Base-by-base conservation (phyloP, 2,329 filamentous ascomycete genomes). In the Passalora sequoiae region DNA sequence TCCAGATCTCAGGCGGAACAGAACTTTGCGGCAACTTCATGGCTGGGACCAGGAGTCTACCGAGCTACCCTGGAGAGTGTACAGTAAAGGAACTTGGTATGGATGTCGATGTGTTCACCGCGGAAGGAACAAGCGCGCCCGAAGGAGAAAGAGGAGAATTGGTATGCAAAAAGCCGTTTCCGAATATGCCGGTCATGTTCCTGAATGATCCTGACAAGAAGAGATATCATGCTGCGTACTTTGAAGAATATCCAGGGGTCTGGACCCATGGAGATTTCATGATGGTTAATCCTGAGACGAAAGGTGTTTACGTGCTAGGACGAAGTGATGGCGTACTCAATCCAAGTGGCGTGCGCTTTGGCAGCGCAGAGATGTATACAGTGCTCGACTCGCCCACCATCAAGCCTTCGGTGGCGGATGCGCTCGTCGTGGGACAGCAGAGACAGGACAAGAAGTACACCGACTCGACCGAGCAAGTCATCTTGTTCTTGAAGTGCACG, bases 221-320 rank as follows among this genome's bases (percentile, higher is more conserved):
- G 30, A 60, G 60, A 35, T 72, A 71, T 36, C 63, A 62, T 10
- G 61, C 61, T 17, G 65, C 67, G 1, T 72, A 71, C 29, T 71
- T 68, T 46, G 62, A 56, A 29, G 62, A 66, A 3, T 70, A 68
- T 39, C 62, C 65, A 6, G 54, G 78, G 44, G 83, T 84, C 1
- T 91, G 86, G 86, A 83, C 84, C 0, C 86, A 89, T 52, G 85
- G 85, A 19, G 86, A 91, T 58, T 89, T 88, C 59, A 80, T 85
- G 55, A 73, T 75, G 28, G 68, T 83, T 10, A 79, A 89, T 57
- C 84, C 84, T 0, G 51, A 66, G 3, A 89, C 84, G 1, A 76
- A 78, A 6, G 75, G 77, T 25, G 61, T 86, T 5, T 60, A 76
- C 5, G 83, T 88, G 56, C 71, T 86, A 0, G 83, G 84, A 1